A percentile compares a stretch with the other conserved stretches of the same genome.
Conservation (phyloP, 305 asterid species). For the Caryopteris hybrid region DNA sequence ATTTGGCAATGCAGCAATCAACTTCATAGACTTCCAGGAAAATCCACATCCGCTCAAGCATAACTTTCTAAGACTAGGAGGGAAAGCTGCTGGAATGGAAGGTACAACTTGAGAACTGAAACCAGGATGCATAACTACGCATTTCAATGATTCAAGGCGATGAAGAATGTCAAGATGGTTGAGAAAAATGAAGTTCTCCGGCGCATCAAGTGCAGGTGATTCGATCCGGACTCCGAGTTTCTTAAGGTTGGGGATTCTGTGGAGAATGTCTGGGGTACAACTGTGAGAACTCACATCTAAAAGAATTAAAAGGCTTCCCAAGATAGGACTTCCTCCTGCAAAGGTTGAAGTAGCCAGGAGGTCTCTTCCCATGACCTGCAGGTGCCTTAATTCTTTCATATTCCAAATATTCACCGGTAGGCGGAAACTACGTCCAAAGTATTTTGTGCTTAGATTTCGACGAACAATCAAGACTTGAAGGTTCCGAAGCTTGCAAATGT, state of each 20-base stretch:
- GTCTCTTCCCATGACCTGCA: conserved; percentile 1
- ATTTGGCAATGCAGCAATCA: background rate
- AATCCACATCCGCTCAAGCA: background rate
- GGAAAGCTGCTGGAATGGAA: background rate
- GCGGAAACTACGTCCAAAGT: background rate
- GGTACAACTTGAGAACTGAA: background rate
- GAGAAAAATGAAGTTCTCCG: conserved; percentile 3
- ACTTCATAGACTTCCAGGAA: conserved; percentile 12
- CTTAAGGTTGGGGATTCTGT: conserved; percentile 5
- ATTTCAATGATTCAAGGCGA: conserved; percentile 19
- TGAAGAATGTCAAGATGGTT: background rate
- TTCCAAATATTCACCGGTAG: conserved; percentile 15
- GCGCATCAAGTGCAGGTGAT: background rate
- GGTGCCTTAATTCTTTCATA: conserved; percentile 14
- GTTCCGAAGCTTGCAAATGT: background rate
- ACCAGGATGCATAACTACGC: background rate
- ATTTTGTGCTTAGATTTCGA: background rate
- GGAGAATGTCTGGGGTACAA: background rate
- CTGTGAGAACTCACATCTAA: background rate
- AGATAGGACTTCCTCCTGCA: background rate
- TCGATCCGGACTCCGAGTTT: conserved; percentile 15
- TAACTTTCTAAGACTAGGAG: background rate
- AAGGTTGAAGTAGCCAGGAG: background rate
- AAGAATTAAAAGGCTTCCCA: conserved; percentile 5
- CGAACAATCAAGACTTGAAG: conserved; percentile 18